Evolutionary conservation across 257 asterid genomes (phyloP).

Genomic region (Nicotiana benthamiana): DNA sequence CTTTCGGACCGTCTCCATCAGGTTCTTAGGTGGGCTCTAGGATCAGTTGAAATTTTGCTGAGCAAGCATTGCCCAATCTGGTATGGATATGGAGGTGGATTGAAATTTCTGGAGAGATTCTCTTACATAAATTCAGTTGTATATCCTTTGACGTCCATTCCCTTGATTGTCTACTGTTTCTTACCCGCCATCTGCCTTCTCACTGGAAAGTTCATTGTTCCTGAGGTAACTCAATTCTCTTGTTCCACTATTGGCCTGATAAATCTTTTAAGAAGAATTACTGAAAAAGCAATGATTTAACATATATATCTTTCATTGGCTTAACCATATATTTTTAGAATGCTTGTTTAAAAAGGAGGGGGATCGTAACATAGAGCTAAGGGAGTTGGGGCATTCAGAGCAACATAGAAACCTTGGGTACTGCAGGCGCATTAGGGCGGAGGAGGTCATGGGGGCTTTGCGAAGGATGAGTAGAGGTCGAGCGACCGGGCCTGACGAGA

Average conservation of each 20-base stretch:
- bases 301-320: background rate
- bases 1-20: slow-evolving; percentile 95
- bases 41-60: slow-evolving; percentile 84
- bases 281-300: background rate
- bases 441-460: no score
- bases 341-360: no score
- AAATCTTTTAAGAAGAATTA: background rate
- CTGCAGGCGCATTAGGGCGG: no score
- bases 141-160: slow-evolving; percentile 87
- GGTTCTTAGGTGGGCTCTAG: slow-evolving; percentile 96
- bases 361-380: no score
- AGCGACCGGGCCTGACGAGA: no score
- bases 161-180: slow-evolving; percentile 76
- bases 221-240: slow-evolving; percentile 49
- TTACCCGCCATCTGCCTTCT: slow-evolving; percentile 93
- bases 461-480: no score
- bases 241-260: background rate
- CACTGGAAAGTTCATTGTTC: slow-evolving; percentile 83
- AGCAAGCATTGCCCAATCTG: slow-evolving; percentile 92
- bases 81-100: slow-evolving; percentile 93
- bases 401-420: no score
- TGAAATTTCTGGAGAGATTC: slow-evolving; percentile 67
- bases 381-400: no score
- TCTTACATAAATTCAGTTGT: slow-evolving; percentile 85
- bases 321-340: background rate